Conservation (phyloP, 176 grass and related monocot genomes). For the Aegilops umbellulata region DNA sequence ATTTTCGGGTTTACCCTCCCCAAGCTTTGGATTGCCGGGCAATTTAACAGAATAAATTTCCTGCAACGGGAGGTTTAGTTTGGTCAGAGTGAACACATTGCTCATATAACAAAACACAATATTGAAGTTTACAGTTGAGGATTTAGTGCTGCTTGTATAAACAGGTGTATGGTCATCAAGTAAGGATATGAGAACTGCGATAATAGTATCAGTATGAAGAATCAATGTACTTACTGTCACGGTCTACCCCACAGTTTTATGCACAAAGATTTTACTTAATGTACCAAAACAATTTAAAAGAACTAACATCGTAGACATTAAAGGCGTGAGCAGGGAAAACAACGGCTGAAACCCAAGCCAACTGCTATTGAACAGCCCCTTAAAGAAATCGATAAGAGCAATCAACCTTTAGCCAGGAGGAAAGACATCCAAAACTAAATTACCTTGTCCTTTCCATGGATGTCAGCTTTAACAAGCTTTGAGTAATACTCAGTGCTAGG, state of each 20-base stretch:
- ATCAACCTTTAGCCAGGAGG: slow-evolving; percentile 1
- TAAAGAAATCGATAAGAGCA: neutral
- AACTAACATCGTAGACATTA: neutral
- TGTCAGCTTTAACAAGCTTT: slow-evolving; percentile 96
- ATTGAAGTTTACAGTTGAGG: neutral
- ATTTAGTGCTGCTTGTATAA: neutral
- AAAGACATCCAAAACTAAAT: slow-evolving; percentile 31
- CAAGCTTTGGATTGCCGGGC: slow-evolving; percentile 88
- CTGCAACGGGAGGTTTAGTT: slow-evolving; percentile 33
- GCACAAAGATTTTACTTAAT: neutral
- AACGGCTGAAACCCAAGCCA: slow-evolving; percentile 4
- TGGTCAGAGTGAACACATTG: neutral
- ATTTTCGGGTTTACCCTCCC: slow-evolving; percentile 94
- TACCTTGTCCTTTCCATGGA: slow-evolving; percentile 95
- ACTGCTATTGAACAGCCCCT: neutral
- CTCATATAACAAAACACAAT: slow-evolving; percentile 19
- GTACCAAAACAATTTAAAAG: slow-evolving; percentile 18
- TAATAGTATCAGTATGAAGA: neutral
- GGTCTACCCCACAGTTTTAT: neutral
- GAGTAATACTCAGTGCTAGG: slow-evolving; percentile 77
- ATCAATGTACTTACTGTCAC: neutral
- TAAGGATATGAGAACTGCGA: neutral
- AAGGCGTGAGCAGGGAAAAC: neutral
- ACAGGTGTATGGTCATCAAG: neutral
- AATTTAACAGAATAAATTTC: slow-evolving; percentile 92